Evolutionary conservation across 352 stramenopile genomes (phyloP), one percentile per base, ranked within the genome.

Genomic region (Halophytophthora polymorphica): DNA sequence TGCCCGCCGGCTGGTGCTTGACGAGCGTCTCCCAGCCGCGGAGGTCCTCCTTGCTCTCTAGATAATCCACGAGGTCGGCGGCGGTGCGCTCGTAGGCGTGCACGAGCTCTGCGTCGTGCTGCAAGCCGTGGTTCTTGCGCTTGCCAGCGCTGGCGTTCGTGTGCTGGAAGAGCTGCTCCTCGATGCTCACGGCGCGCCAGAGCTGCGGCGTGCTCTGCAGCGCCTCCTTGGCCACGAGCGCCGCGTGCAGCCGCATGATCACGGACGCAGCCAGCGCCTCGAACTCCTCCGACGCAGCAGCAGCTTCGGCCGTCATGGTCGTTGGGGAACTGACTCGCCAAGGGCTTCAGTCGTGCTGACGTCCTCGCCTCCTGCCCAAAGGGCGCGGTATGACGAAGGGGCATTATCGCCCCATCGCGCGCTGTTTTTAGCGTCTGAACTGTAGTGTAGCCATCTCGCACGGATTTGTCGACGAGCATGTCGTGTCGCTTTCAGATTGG

Each of bases 121-220:
- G 45, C 6, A 51, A 51, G 31, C 41, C 31, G 34, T 51, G 45
- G 13, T 14, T 12, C 12, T 21, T 25, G 23, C 37, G 36, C 17
- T 42, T 12, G 1, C 45, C 45, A 10, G 17, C 45, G 19, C 19
- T 21, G 13, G 25, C 18, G 22, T 51, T 51, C 29, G 37, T 31
- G 5, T 42, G 34, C 34, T 51, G 31, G 45, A 31, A 51, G 13
- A 51, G 14, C 0, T 40, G 18, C 3, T 51, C 29, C 13, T 51
- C 45, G 19, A 51, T 22, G 18, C 34, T 31, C 28, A 51, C 45
- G 13, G 45, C 45, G 17, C 31, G 45, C 45, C 45, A 51, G 45
- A 51, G 45, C 22, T 51, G 45, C n/a, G 45, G 45, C 45, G 28
- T 18, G 17, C 21, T 17, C 11, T n/a, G 5, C 31, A 51, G 45